Base-by-base conservation (phyloP, 2,329 filamentous ascomycete species). In the Botrytis cinerea region DNA sequence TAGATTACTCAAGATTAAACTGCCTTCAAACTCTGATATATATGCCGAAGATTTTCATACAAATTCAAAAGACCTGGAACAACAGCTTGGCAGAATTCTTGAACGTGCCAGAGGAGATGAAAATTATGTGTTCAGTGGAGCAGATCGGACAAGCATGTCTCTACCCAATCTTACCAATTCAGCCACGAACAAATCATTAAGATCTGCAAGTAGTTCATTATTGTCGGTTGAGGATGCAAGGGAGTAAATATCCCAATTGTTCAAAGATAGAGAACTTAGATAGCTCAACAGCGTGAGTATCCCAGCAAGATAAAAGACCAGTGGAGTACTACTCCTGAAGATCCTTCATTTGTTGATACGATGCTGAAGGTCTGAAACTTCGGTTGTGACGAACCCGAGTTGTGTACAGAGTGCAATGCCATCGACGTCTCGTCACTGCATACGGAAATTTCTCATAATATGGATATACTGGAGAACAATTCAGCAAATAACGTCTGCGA, bases 371-470 rank as follows among this genome's bases (percentile, higher is more conserved):
- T 3, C 14, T 14, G 22, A 5, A 10, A 9, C 0, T 67, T 51
- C 25, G 8, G 22, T 2, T 20, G 7, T 5, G 4, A 20, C 0
- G 32, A 20, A 2, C 43, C 12, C 0, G 22, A 38, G 2, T 28
- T 67, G 4, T 67, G 46, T 22, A 10, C 0, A 38, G 22, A 20
- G 14, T 67, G 64, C 64, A 7, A 22, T 6, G 14, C 0, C 3
- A 67, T 40, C 14, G 7, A 51, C 3, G 20, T 67, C 14, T 28
- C 32, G 8, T 67, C 64, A 14, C 22, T n/a, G 38, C 14, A 54
- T 14, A 8, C 46, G 38, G 32, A 38, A 9, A 51, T n/a, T 3
- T 38, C 25, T 40, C 16, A 16, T n/a, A 9, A 54, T 40, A 67
- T 67, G 22, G 16, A 20, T 7, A 20, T 4, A 28, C 14, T 67